phyloP scores from a whole-genome alignment of 2,329 filamentous ascomycete genomes.

The Pseudocercospora crystallina region DNA sequence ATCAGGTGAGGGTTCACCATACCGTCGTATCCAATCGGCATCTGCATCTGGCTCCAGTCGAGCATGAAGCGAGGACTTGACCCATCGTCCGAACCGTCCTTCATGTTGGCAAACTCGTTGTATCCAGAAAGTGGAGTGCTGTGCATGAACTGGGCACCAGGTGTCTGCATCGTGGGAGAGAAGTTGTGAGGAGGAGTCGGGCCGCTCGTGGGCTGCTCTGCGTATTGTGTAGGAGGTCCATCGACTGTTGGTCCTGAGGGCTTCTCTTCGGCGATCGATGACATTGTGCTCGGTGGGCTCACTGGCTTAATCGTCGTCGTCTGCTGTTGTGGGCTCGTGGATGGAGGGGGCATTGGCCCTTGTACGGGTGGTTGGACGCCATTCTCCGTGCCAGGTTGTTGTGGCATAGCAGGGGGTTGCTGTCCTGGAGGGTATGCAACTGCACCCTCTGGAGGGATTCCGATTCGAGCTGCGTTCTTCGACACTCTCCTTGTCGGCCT shows the following conservation, averaged over 20 bases:
- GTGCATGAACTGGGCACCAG: conserved; percentile 37
- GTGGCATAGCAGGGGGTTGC: conserved; percentile 20
- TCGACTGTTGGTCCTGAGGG: conserved; percentile 30
- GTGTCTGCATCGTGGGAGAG: conserved; percentile 25
- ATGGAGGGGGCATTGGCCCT: conserved; percentile 8
- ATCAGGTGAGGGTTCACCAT: conserved; percentile 47
- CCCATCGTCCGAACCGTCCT: conserved; percentile 43
- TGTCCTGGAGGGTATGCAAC: conserved; percentile 26
- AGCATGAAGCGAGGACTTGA: conserved; percentile 50
- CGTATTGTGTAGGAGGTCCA: conserved; percentile 39
- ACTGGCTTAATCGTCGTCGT: conserved; percentile 36
- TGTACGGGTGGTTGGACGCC: conserved; percentile 15
- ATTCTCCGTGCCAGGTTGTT: conserved; percentile 21
- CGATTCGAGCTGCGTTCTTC: conserved; percentile 42
- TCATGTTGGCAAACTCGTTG: conserved; percentile 43
- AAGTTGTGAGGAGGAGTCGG: conserved; percentile 27
- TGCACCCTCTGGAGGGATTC: conserved; percentile 31
- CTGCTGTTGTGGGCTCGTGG: conserved; percentile 33
- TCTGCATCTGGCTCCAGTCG: conserved; percentile 50
- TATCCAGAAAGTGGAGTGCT: conserved; percentile 49
- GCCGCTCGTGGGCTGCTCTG: conserved; percentile 42
- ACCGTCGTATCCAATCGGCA: conserved; percentile 45
- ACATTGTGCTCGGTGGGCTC: conserved; percentile 28
- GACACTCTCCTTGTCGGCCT: conserved; percentile 50
- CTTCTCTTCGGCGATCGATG: conserved; percentile 33